Evolutionary conservation across 441 rosid species (phyloP).

Genomic region (Corymbia citriodora): DNA sequence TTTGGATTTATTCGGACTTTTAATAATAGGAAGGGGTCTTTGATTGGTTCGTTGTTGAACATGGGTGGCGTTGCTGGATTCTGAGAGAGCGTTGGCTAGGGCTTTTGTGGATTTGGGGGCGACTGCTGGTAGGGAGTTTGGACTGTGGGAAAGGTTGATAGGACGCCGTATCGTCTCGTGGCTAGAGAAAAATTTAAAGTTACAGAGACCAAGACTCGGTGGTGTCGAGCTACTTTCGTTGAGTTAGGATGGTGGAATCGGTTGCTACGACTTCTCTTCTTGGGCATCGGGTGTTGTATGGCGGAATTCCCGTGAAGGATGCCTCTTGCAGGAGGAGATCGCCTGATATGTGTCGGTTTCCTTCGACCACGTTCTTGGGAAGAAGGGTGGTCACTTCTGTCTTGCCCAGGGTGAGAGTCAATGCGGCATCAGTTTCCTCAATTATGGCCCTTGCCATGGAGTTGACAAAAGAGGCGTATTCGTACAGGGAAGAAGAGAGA

Average conservation of each 20-base stretch:
- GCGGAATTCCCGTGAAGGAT: constrained; percentile 29
- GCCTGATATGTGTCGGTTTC: constrained; percentile 19
- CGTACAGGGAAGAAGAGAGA: constrained; percentile 45
- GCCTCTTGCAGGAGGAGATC: constrained; percentile 25
- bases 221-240: constrained; percentile 5
- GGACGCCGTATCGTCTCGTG: background rate
- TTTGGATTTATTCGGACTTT: background rate
- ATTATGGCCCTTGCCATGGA: constrained; percentile 69
- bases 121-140: background rate
- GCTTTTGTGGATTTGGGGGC: background rate
- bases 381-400: constrained; percentile 20
- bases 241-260: constrained; percentile 62
- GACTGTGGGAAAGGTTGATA: background rate
- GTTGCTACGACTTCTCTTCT: constrained; percentile 58
- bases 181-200: background rate
- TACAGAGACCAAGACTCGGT: background rate
- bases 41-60: constrained; percentile 17
- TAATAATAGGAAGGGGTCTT: constrained; percentile 2
- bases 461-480: constrained; percentile 65
- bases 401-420: constrained; percentile 25
- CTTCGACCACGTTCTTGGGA: constrained; percentile 21
- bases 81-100: background rate
- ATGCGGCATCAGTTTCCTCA: constrained; percentile 16
- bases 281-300: constrained; percentile 41
- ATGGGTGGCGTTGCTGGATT: background rate